A percentile compares a stretch with the other conserved stretches of the same genome.
phyloP scores from a whole-genome alignment of 768 basidiomycete species.

The Leccinum subgranulosum region DNA sequence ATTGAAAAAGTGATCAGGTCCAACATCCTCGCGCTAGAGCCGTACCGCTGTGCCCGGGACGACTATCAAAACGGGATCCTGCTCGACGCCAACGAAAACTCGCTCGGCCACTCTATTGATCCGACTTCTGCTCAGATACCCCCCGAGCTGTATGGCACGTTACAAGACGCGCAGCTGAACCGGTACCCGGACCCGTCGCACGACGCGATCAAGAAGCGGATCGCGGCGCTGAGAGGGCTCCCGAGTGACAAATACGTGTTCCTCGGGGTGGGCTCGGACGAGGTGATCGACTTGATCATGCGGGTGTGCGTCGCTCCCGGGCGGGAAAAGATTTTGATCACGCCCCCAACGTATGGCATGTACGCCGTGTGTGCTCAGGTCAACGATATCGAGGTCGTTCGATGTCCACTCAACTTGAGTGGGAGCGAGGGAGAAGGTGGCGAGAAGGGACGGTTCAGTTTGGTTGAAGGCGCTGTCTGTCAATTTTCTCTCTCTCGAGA shows the following conservation, averaged over 20 bases:
- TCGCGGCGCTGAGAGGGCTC: constrained; percentile 70
- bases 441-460: constrained; percentile 65
- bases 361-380: constrained; percentile 92
- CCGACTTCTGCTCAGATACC: constrained; percentile 25
- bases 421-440: constrained; percentile 70
- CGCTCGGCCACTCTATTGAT: constrained; percentile 81
- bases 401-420: constrained; percentile 64
- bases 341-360: constrained; percentile 98
- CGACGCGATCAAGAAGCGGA: constrained; percentile 67
- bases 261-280: constrained; percentile 95
- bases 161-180: constrained; percentile 58
- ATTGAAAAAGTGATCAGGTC: constrained; percentile 85
- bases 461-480: constrained; percentile 71
- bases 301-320: constrained; percentile 81
- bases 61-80: constrained; percentile 91
- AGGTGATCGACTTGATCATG: constrained; percentile 92
- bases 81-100: constrained; percentile 97
- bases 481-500: not conserved
- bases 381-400: constrained; percentile 84
- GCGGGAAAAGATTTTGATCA: constrained; percentile 79
- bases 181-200: constrained; percentile 95
- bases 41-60: constrained; percentile 94
- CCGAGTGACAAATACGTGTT: constrained; percentile 71
- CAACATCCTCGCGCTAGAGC: constrained; percentile 87
- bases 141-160: constrained; percentile 35